Evolutionary conservation across 2,329 filamentous ascomycete species (phyloP).

Genomic region (Cordyceps pruinosa): DNA sequence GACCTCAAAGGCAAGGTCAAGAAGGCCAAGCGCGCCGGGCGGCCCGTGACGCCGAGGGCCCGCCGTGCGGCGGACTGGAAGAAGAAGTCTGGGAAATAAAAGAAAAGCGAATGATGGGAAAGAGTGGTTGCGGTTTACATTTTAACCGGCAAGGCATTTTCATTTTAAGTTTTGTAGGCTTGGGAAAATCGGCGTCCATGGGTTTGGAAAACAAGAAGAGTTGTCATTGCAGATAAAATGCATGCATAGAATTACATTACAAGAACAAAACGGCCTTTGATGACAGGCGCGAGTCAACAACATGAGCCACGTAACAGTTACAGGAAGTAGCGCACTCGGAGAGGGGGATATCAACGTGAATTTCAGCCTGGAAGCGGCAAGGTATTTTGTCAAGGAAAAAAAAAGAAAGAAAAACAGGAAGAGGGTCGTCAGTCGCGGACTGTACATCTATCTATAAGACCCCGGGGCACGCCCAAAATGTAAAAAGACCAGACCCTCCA

Average conservation of each 20-base stretch:
- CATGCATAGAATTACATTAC: constrained; percentile 3
- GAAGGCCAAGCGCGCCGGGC: constrained; percentile 34
- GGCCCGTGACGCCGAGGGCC: constrained; percentile 32
- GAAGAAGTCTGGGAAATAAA: constrained; percentile 22
- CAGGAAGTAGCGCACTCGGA: neutral
- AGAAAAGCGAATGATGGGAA: too few species aligned
- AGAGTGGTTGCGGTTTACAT: too few species aligned
- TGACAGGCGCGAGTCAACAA: neutral
- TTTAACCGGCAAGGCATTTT: too few species aligned
- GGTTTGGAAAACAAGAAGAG: constrained; percentile 5
- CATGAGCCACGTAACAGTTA: neutral
- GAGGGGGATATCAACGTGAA: constrained; percentile 26
- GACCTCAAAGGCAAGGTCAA: constrained; percentile 50
- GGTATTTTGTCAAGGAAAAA: neutral
- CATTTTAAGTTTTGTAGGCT: neutral
- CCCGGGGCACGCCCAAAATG: neutral
- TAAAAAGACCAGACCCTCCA: constrained; percentile 5
- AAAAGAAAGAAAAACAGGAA: constrained; percentile 6
- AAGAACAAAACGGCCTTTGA: neutral
- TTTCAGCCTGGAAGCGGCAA: constrained; percentile 20
- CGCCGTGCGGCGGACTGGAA: constrained; percentile 39
- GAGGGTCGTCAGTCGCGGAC: constrained; percentile 14
- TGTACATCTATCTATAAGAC: constrained; percentile 4
- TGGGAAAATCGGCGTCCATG: constrained; percentile 4
- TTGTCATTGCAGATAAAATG: neutral